A percentile compares a stretch with the other conserved stretches of the same genome.
These are phyloP conservation scores for Dendrobium catenatum DNA, from an alignment of 106 monocot species.

Conservation along the genomic window DNA sequence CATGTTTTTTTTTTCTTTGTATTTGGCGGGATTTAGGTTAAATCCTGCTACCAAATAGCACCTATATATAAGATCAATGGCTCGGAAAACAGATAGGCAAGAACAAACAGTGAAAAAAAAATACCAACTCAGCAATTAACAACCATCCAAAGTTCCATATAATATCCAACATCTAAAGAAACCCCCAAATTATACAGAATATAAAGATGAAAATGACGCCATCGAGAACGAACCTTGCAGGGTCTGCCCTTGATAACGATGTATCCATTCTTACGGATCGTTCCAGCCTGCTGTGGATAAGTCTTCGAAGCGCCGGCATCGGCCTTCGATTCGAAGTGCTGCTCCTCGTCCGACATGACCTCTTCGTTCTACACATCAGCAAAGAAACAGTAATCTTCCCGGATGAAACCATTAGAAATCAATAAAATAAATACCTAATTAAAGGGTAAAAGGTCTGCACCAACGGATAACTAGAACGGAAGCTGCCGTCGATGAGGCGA, in stretches of 20 bases:
- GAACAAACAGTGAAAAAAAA: no score
- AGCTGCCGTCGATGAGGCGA: not conserved
- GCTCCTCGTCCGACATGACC: conserved; percentile 22
- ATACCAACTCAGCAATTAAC: no score
- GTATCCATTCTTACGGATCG: conserved; percentile 18
- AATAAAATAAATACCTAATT: not conserved
- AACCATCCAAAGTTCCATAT: no score
- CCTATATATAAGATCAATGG: no score
- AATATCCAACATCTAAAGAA: no score
- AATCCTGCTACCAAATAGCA: no score
- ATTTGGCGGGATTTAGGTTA: no score
- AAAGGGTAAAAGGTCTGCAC: no score
- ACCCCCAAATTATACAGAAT: no score
- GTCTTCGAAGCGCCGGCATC: conserved; percentile 20
- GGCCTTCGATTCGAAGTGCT: conserved; percentile 19
- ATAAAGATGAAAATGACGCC: no score
- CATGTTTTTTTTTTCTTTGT: no score
- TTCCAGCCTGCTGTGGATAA: conserved; percentile 18
- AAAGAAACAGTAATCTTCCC: not conserved
- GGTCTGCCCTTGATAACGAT: conserved; percentile 15
- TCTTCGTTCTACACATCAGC: not conserved
- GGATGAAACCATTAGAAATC: not conserved
- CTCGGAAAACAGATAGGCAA: no score
- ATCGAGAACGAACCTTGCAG: conserved; percentile 1
- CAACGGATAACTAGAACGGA: not conserved